phyloP scores from a whole-genome alignment of 2,329 filamentous ascomycete genomes.

The Nannizzia gypsea region DNA sequence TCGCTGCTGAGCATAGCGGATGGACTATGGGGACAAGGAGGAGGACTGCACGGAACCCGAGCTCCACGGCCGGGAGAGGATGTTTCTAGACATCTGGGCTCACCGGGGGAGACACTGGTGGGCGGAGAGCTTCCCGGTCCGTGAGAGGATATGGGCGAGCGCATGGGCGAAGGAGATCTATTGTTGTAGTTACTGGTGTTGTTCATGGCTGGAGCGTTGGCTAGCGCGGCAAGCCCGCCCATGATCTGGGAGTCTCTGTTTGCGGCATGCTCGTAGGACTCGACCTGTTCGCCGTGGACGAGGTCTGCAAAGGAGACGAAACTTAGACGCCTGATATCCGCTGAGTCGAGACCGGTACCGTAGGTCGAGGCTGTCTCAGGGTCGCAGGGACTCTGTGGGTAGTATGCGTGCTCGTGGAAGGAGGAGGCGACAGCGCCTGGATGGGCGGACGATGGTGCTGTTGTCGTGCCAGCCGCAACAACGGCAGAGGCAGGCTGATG shows the following conservation, averaged over 20 bases:
- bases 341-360: conserved; percentile 61
- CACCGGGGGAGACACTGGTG: conserved; percentile 51
- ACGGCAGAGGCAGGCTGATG: conserved; percentile 71
- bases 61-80: conserved; percentile 49
- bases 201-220: conserved; percentile 10
- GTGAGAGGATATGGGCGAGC: conserved; percentile 38
- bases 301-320: conserved; percentile 98
- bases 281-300: conserved; percentile 57
- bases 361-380: conserved; percentile 59
- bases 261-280: conserved; percentile 33
- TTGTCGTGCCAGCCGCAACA: conserved; percentile 41
- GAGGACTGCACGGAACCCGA: conserved; percentile 51
- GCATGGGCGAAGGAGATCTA: conserved; percentile 29
- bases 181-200: conserved; percentile 27
- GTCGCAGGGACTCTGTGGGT: conserved; percentile 42
- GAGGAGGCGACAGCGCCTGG: conserved; percentile 24
- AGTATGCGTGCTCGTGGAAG: conserved; percentile 43
- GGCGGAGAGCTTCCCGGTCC: conserved; percentile 9
- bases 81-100: conserved; percentile 60
- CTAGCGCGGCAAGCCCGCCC: conserved; percentile 47
- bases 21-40: conserved; percentile 42
- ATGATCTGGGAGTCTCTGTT: conserved; percentile 60
- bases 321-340: conserved; percentile 70
- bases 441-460: too few relatives aligned
- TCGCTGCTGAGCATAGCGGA: conserved; percentile 49